Base-by-base conservation (phyloP, 2,329 filamentous ascomycete genomes). In the Pyricularia sp. region DNA sequence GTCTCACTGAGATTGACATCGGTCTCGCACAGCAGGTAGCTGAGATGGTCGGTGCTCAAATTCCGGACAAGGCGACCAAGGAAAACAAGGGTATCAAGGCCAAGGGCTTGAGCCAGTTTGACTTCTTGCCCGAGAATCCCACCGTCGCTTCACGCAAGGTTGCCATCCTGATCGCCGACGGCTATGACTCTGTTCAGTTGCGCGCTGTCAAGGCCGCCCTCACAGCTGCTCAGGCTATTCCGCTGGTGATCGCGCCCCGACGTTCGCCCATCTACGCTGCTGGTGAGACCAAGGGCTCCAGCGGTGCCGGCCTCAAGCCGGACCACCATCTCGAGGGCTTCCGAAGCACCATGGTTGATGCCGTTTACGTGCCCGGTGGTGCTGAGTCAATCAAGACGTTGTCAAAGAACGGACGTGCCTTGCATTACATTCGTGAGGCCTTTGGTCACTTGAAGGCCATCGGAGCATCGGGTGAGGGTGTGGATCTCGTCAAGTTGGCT, bases 361-460 rank as follows among this genome's bases (percentile, higher is more conserved):
- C 89, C 0, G 72, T 93, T 31, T 92, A 91, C 71, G 77, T 96
- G 2, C 90, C 90, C 0, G 89, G 89, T 1, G 90, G 91, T 1
- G 78, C 81, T 0, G 79, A 86, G 65, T 84, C 85, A 0, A 76
- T 89, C 60, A 77, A 82, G 64, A 85, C 84, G 0, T 81, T 94
- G 0, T 76, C 81, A 65, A 84, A 86, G 77, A 90, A 82, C 67
- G 90, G 90, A 0, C 86, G 89, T 22, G 88, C 88, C 0, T 72
- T 89, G 1, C 88, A 93, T 77, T 94, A 88, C 84, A 77, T 93
- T 4, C 83, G 88, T 2, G 91, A 94, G 73, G 88, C 90, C 0
- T 94, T 93, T 69, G 90, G 89, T 0, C 90, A 94, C 68, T 79
- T 92, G 63, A 94, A 94, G 79, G 78, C 89, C 1, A 88, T 94